A percentile compares a stretch with the other conserved stretches of the same genome.
phyloP scores from a whole-genome alignment of 192 early-diverging fungal genomes.

The Rhizophagus clarus region DNA sequence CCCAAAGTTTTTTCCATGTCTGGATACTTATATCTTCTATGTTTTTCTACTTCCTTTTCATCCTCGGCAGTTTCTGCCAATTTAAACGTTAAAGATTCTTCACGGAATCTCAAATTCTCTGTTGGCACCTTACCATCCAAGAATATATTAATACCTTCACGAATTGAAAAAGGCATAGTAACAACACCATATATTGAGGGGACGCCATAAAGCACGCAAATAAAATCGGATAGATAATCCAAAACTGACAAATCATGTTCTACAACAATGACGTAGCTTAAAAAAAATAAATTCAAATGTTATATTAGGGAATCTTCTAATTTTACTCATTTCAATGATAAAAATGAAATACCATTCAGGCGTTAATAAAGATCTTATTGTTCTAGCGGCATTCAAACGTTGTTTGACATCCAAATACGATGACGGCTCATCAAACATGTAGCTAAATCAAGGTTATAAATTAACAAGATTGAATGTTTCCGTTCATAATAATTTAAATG shows the following conservation, averaged over 20 bases:
- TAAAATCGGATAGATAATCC: slow-evolving; percentile 97
- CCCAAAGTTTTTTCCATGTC: slow-evolving; percentile 80
- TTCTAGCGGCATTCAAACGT: slow-evolving; percentile 93
- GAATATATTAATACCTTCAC: slow-evolving; percentile 99
- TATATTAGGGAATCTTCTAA: not conserved
- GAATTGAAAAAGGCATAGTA: slow-evolving; percentile 93
- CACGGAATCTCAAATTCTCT: slow-evolving; percentile 98
- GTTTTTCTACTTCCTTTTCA: slow-evolving; percentile 57
- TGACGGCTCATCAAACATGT: slow-evolving; percentile 99
- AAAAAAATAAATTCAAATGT: slow-evolving; percentile 19
- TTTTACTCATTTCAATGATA: not conserved
- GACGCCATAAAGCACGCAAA: slow-evolving; percentile 98
- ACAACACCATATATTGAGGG: slow-evolving; percentile 97
- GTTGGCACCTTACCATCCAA: slow-evolving; percentile 95
- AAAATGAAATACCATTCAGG: slow-evolving; percentile 42
- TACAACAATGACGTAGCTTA: slow-evolving; percentile 88
- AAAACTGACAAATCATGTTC: slow-evolving; percentile 99
- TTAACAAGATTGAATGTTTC: not conserved
- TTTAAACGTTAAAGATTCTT: slow-evolving; percentile 91
- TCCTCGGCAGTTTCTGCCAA: slow-evolving; percentile 92
- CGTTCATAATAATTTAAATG: not conserved
- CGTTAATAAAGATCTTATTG: slow-evolving; percentile 82
- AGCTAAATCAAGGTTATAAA: slow-evolving; percentile 46
- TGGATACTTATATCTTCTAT: slow-evolving; percentile 84
- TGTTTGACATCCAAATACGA: slow-evolving; percentile 98